Percentiles rank a stretch among this genome's conserved stretches.
Evolutionary conservation across 345 rosid species (phyloP).

Genomic region (Brassica rapa): DNA sequence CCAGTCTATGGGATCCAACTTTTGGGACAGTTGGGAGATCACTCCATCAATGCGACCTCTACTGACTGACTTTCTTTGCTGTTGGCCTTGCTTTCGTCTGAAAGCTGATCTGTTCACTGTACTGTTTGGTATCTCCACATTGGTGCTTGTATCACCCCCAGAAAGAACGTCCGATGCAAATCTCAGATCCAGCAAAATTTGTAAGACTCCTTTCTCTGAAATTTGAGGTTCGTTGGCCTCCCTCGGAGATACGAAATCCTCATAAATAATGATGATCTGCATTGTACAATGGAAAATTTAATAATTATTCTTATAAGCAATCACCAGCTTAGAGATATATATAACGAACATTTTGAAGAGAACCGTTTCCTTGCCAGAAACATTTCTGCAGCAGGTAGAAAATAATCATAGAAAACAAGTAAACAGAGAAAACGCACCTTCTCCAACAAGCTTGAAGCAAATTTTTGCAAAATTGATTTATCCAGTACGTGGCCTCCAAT

Average conservation of each 20-base stretch:
- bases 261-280: conserved; percentile 78
- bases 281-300: conserved; percentile 29
- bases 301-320: conserved; percentile 13
- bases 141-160: conserved; percentile 59
- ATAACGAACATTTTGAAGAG: conserved; percentile 9
- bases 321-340: conserved; percentile 17
- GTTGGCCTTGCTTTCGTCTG: conserved; percentile 70
- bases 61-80: conserved; percentile 50
- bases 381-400: not conserved
- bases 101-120: conserved; percentile 55
- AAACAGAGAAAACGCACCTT: conserved; percentile 55
- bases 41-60: conserved; percentile 64
- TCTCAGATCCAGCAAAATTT: conserved; percentile 83
- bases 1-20: conserved; percentile 98
- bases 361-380: no score
- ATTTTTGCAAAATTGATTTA: conserved; percentile 77
- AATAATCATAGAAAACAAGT: not conserved
- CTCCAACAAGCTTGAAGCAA: conserved; percentile 70
- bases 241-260: conserved; percentile 63
- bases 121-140: conserved; percentile 54
- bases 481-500: conserved; percentile 98
- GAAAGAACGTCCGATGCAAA: conserved; percentile 84
- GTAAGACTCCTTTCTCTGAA: conserved; percentile 95
- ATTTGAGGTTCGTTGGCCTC: conserved; percentile 64
- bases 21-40: conserved; percentile 59